Percentiles rank a stretch among this genome's conserved stretches.
phyloP scores from a whole-genome alignment of 2,329 filamentous ascomycete species.

The Phyllachora maydis region DNA sequence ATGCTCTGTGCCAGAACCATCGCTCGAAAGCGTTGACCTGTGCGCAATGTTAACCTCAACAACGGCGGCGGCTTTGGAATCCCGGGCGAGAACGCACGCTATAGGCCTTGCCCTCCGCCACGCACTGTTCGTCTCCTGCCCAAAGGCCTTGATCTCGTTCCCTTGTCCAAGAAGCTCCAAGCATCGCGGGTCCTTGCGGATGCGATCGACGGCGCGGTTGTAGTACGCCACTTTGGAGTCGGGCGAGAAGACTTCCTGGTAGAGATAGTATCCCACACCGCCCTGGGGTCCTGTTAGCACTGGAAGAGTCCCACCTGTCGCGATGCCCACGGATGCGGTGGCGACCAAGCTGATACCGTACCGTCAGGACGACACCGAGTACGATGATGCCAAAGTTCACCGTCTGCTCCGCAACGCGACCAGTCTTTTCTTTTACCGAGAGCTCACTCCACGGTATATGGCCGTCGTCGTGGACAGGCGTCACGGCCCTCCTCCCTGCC shows the following conservation, averaged over 20 bases:
- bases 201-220: slow-evolving; percentile 64
- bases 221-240: slow-evolving; percentile 77
- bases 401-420: slow-evolving; percentile 71
- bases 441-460: slow-evolving; percentile 63
- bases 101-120: slow-evolving; percentile 52
- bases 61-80: neutral
- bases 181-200: slow-evolving; percentile 54
- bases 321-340: neutral
- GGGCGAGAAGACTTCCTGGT: slow-evolving; percentile 62
- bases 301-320: neutral
- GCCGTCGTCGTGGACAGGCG: slow-evolving; percentile 72
- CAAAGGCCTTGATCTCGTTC: slow-evolving; percentile 60
- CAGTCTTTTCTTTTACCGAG: slow-evolving; percentile 56
- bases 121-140: slow-evolving; percentile 61
- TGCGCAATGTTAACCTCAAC: slow-evolving; percentile 5
- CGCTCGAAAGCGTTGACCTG: slow-evolving; percentile 47
- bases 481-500: slow-evolving; percentile 53
- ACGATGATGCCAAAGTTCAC: slow-evolving; percentile 71
- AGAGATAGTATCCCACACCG: slow-evolving; percentile 60
- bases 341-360: slow-evolving; percentile 16
- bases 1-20: slow-evolving; percentile 59
- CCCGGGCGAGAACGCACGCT: slow-evolving; percentile 18
- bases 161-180: slow-evolving; percentile 53
- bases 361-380: slow-evolving; percentile 56
- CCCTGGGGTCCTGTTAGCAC: slow-evolving; percentile 35